phyloP scores from a whole-genome alignment of 108 stramenopile species.

The Nitzschia inconspicua region DNA sequence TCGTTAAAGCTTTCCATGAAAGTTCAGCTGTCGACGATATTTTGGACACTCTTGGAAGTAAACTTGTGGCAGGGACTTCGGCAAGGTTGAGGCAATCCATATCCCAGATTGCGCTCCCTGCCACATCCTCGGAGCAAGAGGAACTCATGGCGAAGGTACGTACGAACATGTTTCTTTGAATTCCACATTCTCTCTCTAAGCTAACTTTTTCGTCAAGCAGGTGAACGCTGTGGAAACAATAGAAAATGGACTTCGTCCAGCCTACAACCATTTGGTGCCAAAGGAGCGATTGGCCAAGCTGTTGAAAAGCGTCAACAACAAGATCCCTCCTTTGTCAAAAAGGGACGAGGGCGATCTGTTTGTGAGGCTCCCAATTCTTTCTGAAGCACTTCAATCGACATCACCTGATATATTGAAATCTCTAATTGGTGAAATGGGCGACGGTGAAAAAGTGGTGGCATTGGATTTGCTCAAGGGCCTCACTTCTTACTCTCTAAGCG shows the following conservation, averaged over 20 bases:
- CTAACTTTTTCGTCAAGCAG: too few relatives aligned
- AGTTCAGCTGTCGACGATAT: constrained; percentile 7
- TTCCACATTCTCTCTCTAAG: too few relatives aligned
- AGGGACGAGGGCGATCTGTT: constrained; percentile 45
- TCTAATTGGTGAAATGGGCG: constrained; percentile 27
- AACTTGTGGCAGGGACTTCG: neutral
- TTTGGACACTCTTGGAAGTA: constrained; percentile 1
- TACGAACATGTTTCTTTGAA: neutral
- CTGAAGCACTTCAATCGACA: constrained; percentile 40
- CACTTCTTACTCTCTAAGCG: constrained; percentile 9
- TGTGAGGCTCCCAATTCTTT: constrained; percentile 56
- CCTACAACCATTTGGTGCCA: constrained; percentile 19
- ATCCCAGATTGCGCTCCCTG: constrained; percentile 4
- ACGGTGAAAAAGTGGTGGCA: neutral
- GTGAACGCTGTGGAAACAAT: constrained; percentile 10
- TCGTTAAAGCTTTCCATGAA: constrained; percentile 14
- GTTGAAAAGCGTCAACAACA: constrained; percentile 22
- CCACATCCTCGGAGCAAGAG: constrained; percentile 1
- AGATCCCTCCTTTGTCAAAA: constrained; percentile 64
- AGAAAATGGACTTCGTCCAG: constrained; percentile 12
- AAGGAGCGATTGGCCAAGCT: constrained; percentile 7
- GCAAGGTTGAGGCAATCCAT: constrained; percentile 7
- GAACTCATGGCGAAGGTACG: constrained; percentile 1
- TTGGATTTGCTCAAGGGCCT: constrained; percentile 10
- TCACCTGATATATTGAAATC: constrained; percentile 27